These are phyloP conservation scores for Gamarada debralockiae DNA, from an alignment of 495 filamentous ascomycete genomes.

Conservation along the genomic window DNA sequence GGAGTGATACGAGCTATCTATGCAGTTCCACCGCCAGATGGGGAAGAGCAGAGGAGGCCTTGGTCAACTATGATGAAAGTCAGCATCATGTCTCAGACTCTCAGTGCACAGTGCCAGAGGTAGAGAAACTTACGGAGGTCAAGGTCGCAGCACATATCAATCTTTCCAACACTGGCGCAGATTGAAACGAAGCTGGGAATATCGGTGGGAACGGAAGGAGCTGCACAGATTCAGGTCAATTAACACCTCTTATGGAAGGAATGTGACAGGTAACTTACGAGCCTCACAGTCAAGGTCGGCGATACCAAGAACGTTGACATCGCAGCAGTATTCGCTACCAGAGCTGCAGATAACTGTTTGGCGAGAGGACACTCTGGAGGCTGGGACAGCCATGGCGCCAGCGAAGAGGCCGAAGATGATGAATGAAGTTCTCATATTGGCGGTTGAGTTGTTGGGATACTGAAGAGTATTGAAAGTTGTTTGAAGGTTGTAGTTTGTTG, in stretches of 20 bases:
- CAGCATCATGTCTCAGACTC: background rate
- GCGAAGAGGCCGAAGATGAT: slow-evolving; percentile 33
- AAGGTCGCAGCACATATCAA: slow-evolving; percentile 34
- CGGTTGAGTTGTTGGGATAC: too few species aligned
- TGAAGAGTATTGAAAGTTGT: too few species aligned
- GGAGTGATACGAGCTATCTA: too few species aligned
- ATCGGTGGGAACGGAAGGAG: slow-evolving; percentile 22
- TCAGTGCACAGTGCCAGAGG: background rate
- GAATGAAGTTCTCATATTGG: slow-evolving; percentile 35
- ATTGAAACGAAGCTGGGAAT: slow-evolving; percentile 23
- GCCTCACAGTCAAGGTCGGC: slow-evolving; percentile 41
- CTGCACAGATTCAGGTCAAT: slow-evolving; percentile 10
- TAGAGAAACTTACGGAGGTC: slow-evolving; percentile 21
- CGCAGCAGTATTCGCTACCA: slow-evolving; percentile 36
- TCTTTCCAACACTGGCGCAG: slow-evolving; percentile 32
- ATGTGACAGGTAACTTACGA: slow-evolving; percentile 29
- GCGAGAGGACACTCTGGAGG: slow-evolving; percentile 11
- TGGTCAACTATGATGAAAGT: background rate
- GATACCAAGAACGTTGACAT: slow-evolving; percentile 41
- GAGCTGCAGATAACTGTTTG: slow-evolving; percentile 23
- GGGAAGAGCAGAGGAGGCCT: background rate
- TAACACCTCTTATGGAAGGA: background rate
- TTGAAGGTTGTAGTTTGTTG: too few species aligned
- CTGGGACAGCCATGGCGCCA: slow-evolving; percentile 25
- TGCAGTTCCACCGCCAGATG: background rate